Conservation (phyloP, 768 basidiomycete species). For the Boletus tomentosulus region DNA sequence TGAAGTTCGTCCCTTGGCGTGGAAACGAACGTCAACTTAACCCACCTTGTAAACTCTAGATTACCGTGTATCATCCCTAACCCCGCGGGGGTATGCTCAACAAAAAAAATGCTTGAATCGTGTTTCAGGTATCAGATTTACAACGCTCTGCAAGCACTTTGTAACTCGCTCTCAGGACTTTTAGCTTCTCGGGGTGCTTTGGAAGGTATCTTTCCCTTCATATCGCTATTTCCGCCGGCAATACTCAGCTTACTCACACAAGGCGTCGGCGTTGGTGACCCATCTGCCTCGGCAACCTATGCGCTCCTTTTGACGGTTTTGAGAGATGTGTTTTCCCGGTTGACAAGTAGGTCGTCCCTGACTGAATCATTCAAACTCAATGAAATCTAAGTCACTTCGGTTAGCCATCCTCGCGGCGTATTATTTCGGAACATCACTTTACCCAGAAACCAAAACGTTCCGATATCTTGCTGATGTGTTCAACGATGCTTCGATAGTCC, state of each 20-base stretch:
- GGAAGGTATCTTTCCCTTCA: slow-evolving; percentile 43
- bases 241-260: slow-evolving; percentile 18
- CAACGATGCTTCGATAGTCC: slow-evolving; percentile 56
- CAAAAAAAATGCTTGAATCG: background rate
- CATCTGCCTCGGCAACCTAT: slow-evolving; percentile 60
- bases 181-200: slow-evolving; percentile 64
- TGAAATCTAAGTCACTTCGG: background rate
- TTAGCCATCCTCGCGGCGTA: slow-evolving; percentile 63
- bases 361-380: background rate
- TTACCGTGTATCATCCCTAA: slow-evolving; percentile 32
- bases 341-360: slow-evolving; percentile 48
- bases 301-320: slow-evolving; percentile 62
- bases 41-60: slow-evolving; percentile 32
- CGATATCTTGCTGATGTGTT: slow-evolving; percentile 63
- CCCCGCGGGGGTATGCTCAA: slow-evolving; percentile 6
- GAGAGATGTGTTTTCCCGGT: slow-evolving; percentile 59
- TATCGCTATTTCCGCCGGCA: background rate
- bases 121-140: slow-evolving; percentile 55
- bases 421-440: slow-evolving; percentile 57
- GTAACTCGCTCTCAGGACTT: slow-evolving; percentile 59
- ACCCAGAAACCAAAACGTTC: slow-evolving; percentile 68
- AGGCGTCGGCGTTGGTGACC: slow-evolving; percentile 68
- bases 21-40: background rate
- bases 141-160: slow-evolving; percentile 67
- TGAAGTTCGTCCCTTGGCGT: slow-evolving; percentile 15